Conservation (phyloP, 2,329 filamentous ascomycete genomes). For the Penicillium sp. region DNA sequence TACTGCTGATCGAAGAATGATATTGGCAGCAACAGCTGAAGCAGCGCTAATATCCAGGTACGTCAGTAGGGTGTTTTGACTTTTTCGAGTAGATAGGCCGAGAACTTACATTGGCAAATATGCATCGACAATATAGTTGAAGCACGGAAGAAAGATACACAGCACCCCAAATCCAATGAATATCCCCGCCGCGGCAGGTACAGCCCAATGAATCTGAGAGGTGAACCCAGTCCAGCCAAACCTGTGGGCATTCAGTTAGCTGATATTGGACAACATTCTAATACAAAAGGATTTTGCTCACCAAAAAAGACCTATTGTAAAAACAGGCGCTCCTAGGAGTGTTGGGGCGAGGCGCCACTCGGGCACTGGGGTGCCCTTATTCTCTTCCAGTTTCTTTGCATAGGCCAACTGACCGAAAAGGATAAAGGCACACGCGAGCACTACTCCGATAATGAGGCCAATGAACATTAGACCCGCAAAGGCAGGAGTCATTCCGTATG, state of each 20-base stretch:
- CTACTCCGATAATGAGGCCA: slow-evolving; percentile 21
- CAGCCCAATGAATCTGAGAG: slow-evolving; percentile 22
- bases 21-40: slow-evolving; percentile 29
- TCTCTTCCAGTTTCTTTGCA: slow-evolving; percentile 17
- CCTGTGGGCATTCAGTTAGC: slow-evolving; percentile 8
- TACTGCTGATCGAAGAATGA: slow-evolving; percentile 26
- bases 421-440: slow-evolving; percentile 18
- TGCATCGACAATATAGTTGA: slow-evolving; percentile 31
- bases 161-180: slow-evolving; percentile 24
- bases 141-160: slow-evolving; percentile 25
- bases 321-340: slow-evolving; percentile 23
- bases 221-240: slow-evolving; percentile 27
- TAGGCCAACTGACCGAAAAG: slow-evolving; percentile 22
- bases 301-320: slow-evolving; percentile 31
- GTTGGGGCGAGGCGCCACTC: slow-evolving; percentile 24
- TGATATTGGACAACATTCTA: neutral
- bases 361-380: slow-evolving; percentile 16
- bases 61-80: neutral
- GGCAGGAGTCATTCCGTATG: slow-evolving; percentile 24
- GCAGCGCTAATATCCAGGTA: slow-evolving; percentile 20
- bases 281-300: neutral
- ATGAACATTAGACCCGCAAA: slow-evolving; percentile 27
- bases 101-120: slow-evolving; percentile 31
- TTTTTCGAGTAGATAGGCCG: neutral
- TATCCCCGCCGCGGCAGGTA: slow-evolving; percentile 17